Evolutionary conservation across 2,329 filamentous ascomycete genomes (phyloP).

Genomic region (Aspergillus sp.): DNA sequence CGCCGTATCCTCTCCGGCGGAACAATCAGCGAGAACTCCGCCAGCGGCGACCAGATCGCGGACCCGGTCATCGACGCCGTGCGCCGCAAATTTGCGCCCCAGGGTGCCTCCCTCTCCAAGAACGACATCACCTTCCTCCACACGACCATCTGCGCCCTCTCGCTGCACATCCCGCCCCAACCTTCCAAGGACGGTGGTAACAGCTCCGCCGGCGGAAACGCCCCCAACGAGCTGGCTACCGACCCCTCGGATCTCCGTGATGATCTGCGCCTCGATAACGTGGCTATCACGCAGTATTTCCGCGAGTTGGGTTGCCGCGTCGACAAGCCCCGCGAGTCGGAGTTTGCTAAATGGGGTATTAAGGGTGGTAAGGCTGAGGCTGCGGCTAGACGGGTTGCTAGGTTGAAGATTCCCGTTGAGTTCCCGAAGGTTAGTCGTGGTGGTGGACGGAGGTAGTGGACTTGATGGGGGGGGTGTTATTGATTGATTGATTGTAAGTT

Average conservation of each 20-base stretch:
- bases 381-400: constrained; percentile 59
- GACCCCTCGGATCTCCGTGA: constrained; percentile 49
- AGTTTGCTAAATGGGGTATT: constrained; percentile 45
- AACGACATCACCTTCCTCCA: constrained; percentile 46
- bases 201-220: constrained; percentile 38
- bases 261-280: constrained; percentile 44
- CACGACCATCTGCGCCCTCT: constrained; percentile 49
- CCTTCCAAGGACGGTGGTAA: constrained; percentile 40
- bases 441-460: constrained; percentile 28
- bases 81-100: constrained; percentile 45
- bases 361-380: constrained; percentile 64
- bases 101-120: constrained; percentile 36
- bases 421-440: constrained; percentile 68
- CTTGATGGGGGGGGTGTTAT: neutral
- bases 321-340: constrained; percentile 43
- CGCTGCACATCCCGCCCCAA: constrained; percentile 48
- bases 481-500: neutral
- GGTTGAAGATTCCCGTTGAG: constrained; percentile 73
- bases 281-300: constrained; percentile 43
- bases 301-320: constrained; percentile 49
- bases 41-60: constrained; percentile 28
- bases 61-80: constrained; percentile 44
- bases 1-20: constrained; percentile 37
- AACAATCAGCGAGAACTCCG: constrained; percentile 20
- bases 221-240: constrained; percentile 42